Base-by-base conservation (phyloP, 495 filamentous ascomycete genomes). In the Talaromyces nanjingensis region DNA sequence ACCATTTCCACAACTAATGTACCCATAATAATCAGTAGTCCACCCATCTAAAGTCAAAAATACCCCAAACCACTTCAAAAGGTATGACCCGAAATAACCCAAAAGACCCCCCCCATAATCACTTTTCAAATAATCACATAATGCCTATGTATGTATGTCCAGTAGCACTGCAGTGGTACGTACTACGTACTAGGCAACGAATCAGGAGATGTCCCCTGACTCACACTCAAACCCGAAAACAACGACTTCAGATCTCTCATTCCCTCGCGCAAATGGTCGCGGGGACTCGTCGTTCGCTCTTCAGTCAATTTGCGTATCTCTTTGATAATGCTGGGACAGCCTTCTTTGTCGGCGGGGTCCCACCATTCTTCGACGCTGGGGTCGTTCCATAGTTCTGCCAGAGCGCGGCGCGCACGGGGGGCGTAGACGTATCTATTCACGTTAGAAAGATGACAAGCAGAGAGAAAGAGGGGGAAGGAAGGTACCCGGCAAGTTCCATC, bases 401-500 rank as follows among this genome's bases (percentile, higher is more conserved):
- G 87, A 59, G 82, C 84, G 25, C 76, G 73, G 68, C 93, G 90
- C 73, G 93, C 87, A 49, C 83, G 86, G 31, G 83, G 74, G 7
- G 93, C 87, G 65, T 88, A 91, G 27, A 96, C 87, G 72, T 96
- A 96, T 52, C 93, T 97, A 69, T 54, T 33, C n/a, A 53, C 22
- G 31, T 62, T 33, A 49, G 34, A 16, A 27, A 27, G 27, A 27
- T 2, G 27, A 2, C 27, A 27, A 27, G 1, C 27, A 27, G 27
- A 27, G 27, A 27, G 27, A 27, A 1, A 27, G 27, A 27, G 27
- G 27, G 27, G 27, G 27, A 5, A 27, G 27, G 27, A 5, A 27
- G 27, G 27, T 74, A 97, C 94, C 94, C 94, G 70, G 87, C 78
- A 65, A 83, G 79, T 74, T 98, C 94, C 63, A 97, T 80, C 62